Conservation (phyloP, 192 early-diverging fungal genomes). For the Dissophora ornata region DNA sequence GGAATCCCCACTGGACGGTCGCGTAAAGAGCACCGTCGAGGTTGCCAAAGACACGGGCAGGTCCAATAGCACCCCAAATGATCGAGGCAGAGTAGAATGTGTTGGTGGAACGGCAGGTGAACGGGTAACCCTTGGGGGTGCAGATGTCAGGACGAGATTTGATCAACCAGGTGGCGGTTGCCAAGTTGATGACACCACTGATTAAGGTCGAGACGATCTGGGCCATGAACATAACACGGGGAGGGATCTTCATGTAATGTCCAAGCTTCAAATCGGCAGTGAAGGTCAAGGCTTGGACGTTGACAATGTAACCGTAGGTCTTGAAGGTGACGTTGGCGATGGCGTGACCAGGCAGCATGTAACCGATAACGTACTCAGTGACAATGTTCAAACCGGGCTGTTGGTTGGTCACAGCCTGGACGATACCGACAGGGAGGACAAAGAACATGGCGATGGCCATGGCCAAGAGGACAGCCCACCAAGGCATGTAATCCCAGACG, state of each 20-base stretch:
- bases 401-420: slow-evolving; percentile 81
- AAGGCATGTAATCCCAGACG: slow-evolving; percentile 70
- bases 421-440: slow-evolving; percentile 84
- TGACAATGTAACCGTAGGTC: slow-evolving; percentile 81
- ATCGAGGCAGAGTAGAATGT: slow-evolving; percentile 75
- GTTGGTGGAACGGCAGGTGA: slow-evolving; percentile 60
- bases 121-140: slow-evolving; percentile 53
- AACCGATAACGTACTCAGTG: slow-evolving; percentile 88
- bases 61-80: slow-evolving; percentile 86
- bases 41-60: slow-evolving; percentile 67
- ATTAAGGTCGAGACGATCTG: slow-evolving; percentile 73
- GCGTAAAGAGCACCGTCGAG: slow-evolving; percentile 54
- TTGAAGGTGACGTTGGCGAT: slow-evolving; percentile 91
- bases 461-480: slow-evolving; percentile 80
- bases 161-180: slow-evolving; percentile 60
- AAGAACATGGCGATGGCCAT: slow-evolving; percentile 71
- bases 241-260: slow-evolving; percentile 81
- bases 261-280: slow-evolving; percentile 79
- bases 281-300: slow-evolving; percentile 80
- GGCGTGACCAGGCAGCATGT: slow-evolving; percentile 81
- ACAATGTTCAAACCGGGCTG: slow-evolving; percentile 85
- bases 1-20: slow-evolving; percentile 57
- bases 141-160: slow-evolving; percentile 57
- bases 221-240: slow-evolving; percentile 69
- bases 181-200: slow-evolving; percentile 64